phyloP scores from a whole-genome alignment of 345 rosid genomes.

The Ceriops zippeliana region DNA sequence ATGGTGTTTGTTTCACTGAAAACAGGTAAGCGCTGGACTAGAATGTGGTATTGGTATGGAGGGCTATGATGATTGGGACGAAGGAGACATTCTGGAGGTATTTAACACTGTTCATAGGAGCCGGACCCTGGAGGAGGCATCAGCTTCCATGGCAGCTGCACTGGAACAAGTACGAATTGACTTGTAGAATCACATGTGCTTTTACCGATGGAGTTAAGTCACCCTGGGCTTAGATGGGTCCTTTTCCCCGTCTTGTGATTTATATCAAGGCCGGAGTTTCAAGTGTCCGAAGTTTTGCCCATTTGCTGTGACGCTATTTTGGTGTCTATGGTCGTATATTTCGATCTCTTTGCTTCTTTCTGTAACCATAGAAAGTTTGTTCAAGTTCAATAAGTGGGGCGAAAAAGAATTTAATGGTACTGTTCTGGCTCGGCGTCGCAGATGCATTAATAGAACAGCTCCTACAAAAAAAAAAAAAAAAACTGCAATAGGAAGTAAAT shows the following conservation, averaged over 20 bases:
- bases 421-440: too few relatives aligned
- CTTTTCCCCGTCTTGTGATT: too few relatives aligned
- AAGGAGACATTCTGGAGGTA: conserved; percentile 74
- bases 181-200: conserved; percentile 20
- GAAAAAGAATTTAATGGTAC: too few relatives aligned
- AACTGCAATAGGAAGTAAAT: too few relatives aligned
- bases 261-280: too few relatives aligned
- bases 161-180: conserved; percentile 62
- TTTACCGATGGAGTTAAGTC: background rate
- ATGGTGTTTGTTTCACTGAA: background rate
- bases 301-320: conserved; percentile 23
- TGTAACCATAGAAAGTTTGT: conserved; percentile 22
- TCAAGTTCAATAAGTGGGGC: conserved; percentile 9
- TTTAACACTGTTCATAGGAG: conserved; percentile 67
- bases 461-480: too few relatives aligned
- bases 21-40: conserved; percentile 73
- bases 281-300: conserved; percentile 12
- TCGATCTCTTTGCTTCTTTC: conserved; percentile 7
- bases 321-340: conserved; percentile 20
- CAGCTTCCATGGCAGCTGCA: conserved; percentile 91
- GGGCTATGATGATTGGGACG: conserved; percentile 71
- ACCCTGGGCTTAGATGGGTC: background rate
- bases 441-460: too few relatives aligned
- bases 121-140: conserved; percentile 94
- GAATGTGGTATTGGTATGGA: conserved; percentile 85